Evolutionary conservation across 345 rosid species (phyloP), one percentile per base, ranked within the genome.

Genomic region (Pseudoturritis turrita): DNA sequence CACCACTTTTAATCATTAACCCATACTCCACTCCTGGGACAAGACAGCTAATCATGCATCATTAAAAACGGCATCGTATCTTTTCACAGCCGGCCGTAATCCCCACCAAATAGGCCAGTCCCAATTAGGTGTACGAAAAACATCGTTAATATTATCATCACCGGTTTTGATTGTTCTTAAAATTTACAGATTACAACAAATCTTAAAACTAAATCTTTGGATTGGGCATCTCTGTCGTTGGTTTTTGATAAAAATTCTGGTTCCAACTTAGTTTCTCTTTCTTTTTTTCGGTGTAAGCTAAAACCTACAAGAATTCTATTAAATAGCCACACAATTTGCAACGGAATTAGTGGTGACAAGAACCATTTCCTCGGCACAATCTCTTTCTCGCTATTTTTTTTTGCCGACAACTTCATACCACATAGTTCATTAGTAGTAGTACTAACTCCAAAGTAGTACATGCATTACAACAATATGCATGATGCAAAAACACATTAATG

Each of bases 41-140:
- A 62, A 62, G 70, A 72, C 76, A 62, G 63, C 70, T 72, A 62
- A 52, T 72, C 14, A 53, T 72, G 14, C 70, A 62, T 62, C 55
- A 43, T 71, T 71, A 17, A 70, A 61, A 70, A 61, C 53, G 60
- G 10, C 33, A 22, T 51, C 69, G 55, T 72, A 72, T 72, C 63
- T 7, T 62, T 44, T 12, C 22, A 43, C 45, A 39, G 75, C 75
- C 61, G 74, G 33, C 66, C 33, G 2, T 45, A 46, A 36, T 70
- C 39, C 28, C 37, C 37, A 58, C 74, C 39, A 47, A 36, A 33
- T 62, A 72, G 62, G 69, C 54, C 75, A 50, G 53, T 51, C 54
- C 7, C 15, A 1, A 40, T 53, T 51, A 51, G 4, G 51, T 28
- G 41, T 44, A 12, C 7, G 5, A 51, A 49, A 70, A 60, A 28